These are phyloP conservation scores for Stereocaulon alpinum DNA, from an alignment of 495 filamentous ascomycete genomes.

Conservation along the genomic window DNA sequence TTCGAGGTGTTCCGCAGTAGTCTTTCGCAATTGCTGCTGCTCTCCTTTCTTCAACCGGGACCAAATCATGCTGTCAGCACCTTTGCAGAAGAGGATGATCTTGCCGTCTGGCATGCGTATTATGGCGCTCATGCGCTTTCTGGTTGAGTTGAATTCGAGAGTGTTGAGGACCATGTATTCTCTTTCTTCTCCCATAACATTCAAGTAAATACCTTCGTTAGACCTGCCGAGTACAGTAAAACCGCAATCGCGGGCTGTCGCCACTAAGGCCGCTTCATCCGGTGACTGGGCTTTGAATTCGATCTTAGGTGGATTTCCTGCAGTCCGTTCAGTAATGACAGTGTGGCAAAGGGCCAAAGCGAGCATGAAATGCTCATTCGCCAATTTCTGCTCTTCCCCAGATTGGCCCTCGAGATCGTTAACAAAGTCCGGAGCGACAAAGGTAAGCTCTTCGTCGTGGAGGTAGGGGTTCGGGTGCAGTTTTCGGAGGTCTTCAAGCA, in stretches of 20 bases:
- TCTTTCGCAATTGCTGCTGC: constrained; percentile 69
- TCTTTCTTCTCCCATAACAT: constrained; percentile 73
- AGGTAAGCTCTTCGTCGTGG: constrained; percentile 79
- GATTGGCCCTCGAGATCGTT: constrained; percentile 67
- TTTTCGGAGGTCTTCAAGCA: constrained; percentile 60
- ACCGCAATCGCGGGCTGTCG: constrained; percentile 89
- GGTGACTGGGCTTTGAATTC: constrained; percentile 97
- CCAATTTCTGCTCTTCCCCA: constrained; percentile 63
- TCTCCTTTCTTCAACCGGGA: constrained; percentile 77
- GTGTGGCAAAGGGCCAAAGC: constrained; percentile 92
- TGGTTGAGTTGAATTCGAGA: constrained; percentile 92
- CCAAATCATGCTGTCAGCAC: constrained; percentile 95
- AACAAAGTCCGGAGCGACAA: constrained; percentile 82
- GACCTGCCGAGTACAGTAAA: constrained; percentile 86
- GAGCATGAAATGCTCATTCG: constrained; percentile 87
- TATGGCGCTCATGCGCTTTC: constrained; percentile 98
- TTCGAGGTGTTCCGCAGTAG: constrained; percentile 89
- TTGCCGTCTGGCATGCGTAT: constrained; percentile 89
- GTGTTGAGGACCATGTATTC: constrained; percentile 86
- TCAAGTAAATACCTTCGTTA: constrained; percentile 68
- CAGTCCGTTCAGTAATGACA: constrained; percentile 82
- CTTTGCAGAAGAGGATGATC: constrained; percentile 94
- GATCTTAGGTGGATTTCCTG: constrained; percentile 80
- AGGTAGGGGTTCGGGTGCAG: constrained; percentile 88
- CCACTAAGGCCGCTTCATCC: constrained; percentile 90